These are phyloP conservation scores for Aspergillus baeticus DNA, from an alignment of 495 filamentous ascomycete genomes.

Conservation along the genomic window DNA sequence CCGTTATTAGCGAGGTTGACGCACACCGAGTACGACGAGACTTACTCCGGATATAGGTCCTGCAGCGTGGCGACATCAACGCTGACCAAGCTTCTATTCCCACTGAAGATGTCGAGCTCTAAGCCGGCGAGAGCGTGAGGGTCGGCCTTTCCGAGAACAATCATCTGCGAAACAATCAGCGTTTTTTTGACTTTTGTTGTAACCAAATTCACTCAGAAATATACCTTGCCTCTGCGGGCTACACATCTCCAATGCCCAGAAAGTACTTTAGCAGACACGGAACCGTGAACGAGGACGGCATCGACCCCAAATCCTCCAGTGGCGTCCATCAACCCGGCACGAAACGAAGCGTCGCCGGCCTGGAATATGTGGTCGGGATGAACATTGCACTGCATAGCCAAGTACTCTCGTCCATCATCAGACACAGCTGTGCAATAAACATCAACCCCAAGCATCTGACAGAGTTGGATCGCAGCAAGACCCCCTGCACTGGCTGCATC, in stretches of 20 bases:
- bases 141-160: too few relatives aligned
- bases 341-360: constrained; percentile 46
- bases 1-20: neutral
- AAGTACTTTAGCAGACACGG: constrained; percentile 46
- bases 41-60: neutral
- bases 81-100: neutral
- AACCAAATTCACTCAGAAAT: neutral
- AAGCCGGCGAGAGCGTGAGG: neutral
- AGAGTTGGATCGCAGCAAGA: constrained; percentile 12
- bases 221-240: constrained; percentile 42
- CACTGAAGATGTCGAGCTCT: neutral
- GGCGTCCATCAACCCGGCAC: constrained; percentile 39
- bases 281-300: constrained; percentile 42
- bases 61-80: neutral
- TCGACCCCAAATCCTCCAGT: constrained; percentile 51
- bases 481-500: constrained; percentile 13
- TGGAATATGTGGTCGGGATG: constrained; percentile 47
- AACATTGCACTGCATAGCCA: constrained; percentile 34
- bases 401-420: constrained; percentile 36
- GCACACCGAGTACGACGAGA: neutral
- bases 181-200: too few relatives aligned
- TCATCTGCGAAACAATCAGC: too few relatives aligned
- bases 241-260: constrained; percentile 52
- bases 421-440: constrained; percentile 49
- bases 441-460: constrained; percentile 16